phyloP scores from a whole-genome alignment of 2,329 filamentous ascomycete genomes.

The Exophiala alcalophila region DNA sequence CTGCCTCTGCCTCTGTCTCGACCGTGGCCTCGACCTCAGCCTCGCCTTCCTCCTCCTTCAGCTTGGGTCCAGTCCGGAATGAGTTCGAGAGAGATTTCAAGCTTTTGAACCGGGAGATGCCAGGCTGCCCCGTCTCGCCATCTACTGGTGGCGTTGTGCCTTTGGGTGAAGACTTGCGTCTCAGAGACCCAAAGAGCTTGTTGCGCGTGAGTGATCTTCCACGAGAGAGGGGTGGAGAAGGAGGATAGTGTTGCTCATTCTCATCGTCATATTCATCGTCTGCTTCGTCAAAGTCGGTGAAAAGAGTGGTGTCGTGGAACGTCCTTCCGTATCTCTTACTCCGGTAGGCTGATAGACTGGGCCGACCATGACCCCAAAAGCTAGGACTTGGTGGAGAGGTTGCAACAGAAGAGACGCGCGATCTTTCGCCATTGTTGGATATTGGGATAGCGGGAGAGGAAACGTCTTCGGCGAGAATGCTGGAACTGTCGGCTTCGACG shows the following conservation, averaged over 20 bases:
- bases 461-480: constrained; percentile 2
- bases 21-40: no score
- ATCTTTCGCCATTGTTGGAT: neutral
- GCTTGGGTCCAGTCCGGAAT: constrained; percentile 6
- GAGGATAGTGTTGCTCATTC: neutral
- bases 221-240: constrained; percentile 1
- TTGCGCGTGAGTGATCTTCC: constrained; percentile 15
- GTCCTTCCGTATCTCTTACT: constrained; percentile 11
- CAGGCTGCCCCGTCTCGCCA: neutral
- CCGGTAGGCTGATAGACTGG: neutral
- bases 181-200: neutral
- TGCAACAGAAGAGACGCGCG: neutral
- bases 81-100: constrained; percentile 13
- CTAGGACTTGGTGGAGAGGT: constrained; percentile 3
- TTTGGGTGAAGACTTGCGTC: constrained; percentile 1
- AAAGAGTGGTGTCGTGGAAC: constrained; percentile 2
- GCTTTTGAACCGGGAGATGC: constrained; percentile 7
- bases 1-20: no score
- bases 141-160: neutral
- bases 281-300: constrained; percentile 11
- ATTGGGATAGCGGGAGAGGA: constrained; percentile 8
- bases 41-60: neutral
- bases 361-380: neutral
- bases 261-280: constrained; percentile 14
- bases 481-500: constrained; percentile 15